Percentiles rank a stretch among this genome's conserved stretches.
Conservation (phyloP, 2,329 filamentous ascomycete genomes). For the Beauveria medogensis region DNA sequence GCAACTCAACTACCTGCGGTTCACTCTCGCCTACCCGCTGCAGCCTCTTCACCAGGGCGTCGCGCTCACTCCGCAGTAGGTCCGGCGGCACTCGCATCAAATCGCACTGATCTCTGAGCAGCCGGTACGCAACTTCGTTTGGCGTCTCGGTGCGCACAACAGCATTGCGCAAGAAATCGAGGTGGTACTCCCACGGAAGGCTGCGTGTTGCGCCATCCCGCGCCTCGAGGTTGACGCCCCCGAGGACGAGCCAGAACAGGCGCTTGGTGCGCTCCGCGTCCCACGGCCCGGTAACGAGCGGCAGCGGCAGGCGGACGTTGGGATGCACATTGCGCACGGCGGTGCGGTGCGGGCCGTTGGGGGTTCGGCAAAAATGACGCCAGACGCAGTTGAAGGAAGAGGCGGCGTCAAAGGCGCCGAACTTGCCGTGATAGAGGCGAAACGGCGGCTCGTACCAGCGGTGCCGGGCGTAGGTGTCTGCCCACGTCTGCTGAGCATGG, state of each 20-base stretch:
- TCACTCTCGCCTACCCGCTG: conserved; percentile 23
- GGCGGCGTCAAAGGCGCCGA: conserved; percentile 22
- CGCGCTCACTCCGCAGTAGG: conserved; percentile 19
- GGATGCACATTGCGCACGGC: conserved; percentile 29
- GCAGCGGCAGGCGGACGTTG: conserved; percentile 29
- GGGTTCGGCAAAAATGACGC: not conserved
- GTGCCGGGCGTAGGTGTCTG: conserved; percentile 27
- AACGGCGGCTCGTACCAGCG: conserved; percentile 24
- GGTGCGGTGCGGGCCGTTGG: not conserved
- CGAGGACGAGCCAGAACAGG: conserved; percentile 38
- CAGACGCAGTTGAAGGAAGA: not conserved
- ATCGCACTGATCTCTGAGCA: conserved; percentile 22
- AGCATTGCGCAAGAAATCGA: conserved; percentile 29
- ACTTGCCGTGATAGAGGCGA: conserved; percentile 15
- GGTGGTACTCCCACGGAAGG: conserved; percentile 33
- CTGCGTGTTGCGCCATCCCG: conserved; percentile 15
- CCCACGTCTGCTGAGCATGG: conserved; percentile 40
- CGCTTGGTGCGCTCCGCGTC: conserved; percentile 30
- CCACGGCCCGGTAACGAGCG: conserved; percentile 35
- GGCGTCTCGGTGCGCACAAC: conserved; percentile 22
- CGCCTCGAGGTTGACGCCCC: conserved; percentile 26
- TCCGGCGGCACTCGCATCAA: conserved; percentile 23
- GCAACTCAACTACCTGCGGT: conserved; percentile 16
- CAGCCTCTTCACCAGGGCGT: conserved; percentile 20
- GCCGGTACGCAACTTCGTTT: conserved; percentile 23